These are phyloP conservation scores for Penicillium olsonii DNA, from an alignment of 2,329 filamentous ascomycete species.

Conservation along the genomic window DNA sequence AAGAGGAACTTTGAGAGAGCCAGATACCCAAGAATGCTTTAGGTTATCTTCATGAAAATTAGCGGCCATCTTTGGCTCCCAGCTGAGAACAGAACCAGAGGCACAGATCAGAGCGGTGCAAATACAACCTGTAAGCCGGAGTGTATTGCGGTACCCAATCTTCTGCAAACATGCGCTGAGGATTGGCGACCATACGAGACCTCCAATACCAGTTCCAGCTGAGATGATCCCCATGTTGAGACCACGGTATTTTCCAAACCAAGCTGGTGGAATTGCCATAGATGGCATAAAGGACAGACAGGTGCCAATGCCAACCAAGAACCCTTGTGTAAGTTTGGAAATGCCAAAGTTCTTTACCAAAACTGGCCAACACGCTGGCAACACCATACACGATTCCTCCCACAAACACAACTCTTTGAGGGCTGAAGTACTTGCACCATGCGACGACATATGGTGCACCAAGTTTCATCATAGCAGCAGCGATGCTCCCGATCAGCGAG, in stretches of 20 bases:
- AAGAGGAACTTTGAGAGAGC: constrained; percentile 30
- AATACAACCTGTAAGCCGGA: constrained; percentile 36
- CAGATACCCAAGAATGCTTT: constrained; percentile 17
- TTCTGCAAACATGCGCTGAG: constrained; percentile 32
- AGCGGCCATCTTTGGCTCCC: constrained; percentile 31
- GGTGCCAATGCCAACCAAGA: constrained; percentile 41
- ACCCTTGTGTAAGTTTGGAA: constrained; percentile 39
- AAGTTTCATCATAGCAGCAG: too few species aligned
- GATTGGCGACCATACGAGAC: constrained; percentile 41
- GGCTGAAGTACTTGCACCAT: too few species aligned
- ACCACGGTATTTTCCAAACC: constrained; percentile 40
- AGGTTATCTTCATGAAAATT: constrained; percentile 23
- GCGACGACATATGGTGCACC: too few species aligned
- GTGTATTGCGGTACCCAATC: constrained; percentile 42
- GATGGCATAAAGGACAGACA: constrained; percentile 43
- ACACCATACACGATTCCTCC: too few species aligned
- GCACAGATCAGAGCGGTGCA: constrained; percentile 31
- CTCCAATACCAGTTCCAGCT: constrained; percentile 43
- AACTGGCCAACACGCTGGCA: too few species aligned
- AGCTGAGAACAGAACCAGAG: constrained; percentile 28
- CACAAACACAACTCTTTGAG: too few species aligned
- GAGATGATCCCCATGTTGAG: constrained; percentile 45
- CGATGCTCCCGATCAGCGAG: too few species aligned
- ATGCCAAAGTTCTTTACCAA: constrained; percentile 29
- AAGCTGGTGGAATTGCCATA: constrained; percentile 42